A percentile compares a stretch with the other conserved stretches of the same genome.
phyloP scores from a whole-genome alignment of 768 basidiomycete genomes.

The Xerocomellus amylosporus region DNA sequence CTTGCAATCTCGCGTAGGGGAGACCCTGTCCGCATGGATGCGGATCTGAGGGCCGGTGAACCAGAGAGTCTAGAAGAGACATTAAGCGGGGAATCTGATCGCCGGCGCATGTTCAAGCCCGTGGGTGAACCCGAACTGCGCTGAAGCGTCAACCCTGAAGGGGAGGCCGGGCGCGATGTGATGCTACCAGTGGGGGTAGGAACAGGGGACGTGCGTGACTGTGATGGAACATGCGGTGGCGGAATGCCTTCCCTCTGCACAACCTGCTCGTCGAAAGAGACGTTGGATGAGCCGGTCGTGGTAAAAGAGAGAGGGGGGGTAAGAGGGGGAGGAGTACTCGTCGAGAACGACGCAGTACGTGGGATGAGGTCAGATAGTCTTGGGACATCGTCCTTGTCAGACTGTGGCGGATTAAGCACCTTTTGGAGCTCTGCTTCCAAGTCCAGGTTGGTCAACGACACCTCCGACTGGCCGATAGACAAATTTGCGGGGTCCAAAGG shows the following conservation, averaged over 20 bases:
- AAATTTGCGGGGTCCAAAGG: slow-evolving; percentile 31
- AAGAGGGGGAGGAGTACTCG: slow-evolving; percentile 28
- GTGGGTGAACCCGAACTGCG: slow-evolving; percentile 20
- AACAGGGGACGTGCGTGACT: neutral
- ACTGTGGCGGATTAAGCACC: slow-evolving; percentile 15
- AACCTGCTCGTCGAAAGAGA: slow-evolving; percentile 11
- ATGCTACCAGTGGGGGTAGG: neutral
- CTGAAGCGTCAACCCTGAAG: slow-evolving; percentile 8
- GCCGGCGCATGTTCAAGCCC: slow-evolving; percentile 13
- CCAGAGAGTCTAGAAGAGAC: slow-evolving; percentile 13
- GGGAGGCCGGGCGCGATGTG: slow-evolving; percentile 10
- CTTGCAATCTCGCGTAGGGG: slow-evolving; percentile 26
- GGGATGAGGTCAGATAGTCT: slow-evolving; percentile 29
- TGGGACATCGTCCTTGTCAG: slow-evolving; percentile 12
- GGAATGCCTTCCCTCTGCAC: slow-evolving; percentile 5
- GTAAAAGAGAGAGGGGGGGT: slow-evolving; percentile 20
- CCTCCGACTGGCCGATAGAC: slow-evolving; percentile 37
- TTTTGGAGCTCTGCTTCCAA: slow-evolving; percentile 30
- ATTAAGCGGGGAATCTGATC: slow-evolving; percentile 26
- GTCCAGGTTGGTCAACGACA: slow-evolving; percentile 35
- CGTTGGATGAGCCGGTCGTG: slow-evolving; percentile 16
- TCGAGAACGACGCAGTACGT: slow-evolving; percentile 20
- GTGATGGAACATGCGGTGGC: neutral
- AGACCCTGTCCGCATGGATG: slow-evolving; percentile 22
- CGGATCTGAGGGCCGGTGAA: slow-evolving; percentile 20